Base-by-base conservation (phyloP, 306 rosid genomes). In the Amphicarpaea edgeworthii region DNA sequence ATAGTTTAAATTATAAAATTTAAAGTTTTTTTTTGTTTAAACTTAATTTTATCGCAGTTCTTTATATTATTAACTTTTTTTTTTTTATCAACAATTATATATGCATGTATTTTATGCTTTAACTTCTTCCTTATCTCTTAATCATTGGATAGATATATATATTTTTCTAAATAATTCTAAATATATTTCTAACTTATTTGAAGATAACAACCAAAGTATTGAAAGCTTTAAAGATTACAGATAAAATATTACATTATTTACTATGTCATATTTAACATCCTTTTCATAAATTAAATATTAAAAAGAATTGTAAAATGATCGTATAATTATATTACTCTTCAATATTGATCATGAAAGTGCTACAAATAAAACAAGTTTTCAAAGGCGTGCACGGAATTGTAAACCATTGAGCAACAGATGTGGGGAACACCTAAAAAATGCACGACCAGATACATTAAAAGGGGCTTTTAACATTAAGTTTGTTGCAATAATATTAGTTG, bases 371-470 rank as follows among this genome's bases (percentile, higher is more conserved):
- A 55, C 51, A 70, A 59, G 34, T 64, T 16, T 45, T 59, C 34
- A 45, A 8, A 42, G 6, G 43, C 70, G 60, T 73, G 47, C 78
- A 73, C 59, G 70, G 10, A 60, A 60, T 12, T 17, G 66, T 40
- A 57, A 55, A 41, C 17, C 68, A 41, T 15, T 40, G 0, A 19
- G 16, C 40, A 57, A 16, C 32, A 71, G 49, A 53, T 53, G 65
- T 14, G 76, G 51, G 75, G 64, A 71, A 71, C 38, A 71, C 14
- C 16, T 45, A 1, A 69, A 30, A 69, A 47, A 47, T 49, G 45
- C 61, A 47, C 74, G 60, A 69, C 62, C 60, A 69, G 46, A 50
- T 68, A 46, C 61, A 32, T 53, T 37, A 40, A 72, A 51, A 38
- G 66, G 41, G 66, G 24, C 41, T 55, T 55, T 72, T 72, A 54